A percentile compares a stretch with the other conserved stretches of the same genome.
These are phyloP conservation scores for Trichosporon sp. DNA, from an alignment of 1,284 basidiomycete genomes.

Conservation along the genomic window DNA sequence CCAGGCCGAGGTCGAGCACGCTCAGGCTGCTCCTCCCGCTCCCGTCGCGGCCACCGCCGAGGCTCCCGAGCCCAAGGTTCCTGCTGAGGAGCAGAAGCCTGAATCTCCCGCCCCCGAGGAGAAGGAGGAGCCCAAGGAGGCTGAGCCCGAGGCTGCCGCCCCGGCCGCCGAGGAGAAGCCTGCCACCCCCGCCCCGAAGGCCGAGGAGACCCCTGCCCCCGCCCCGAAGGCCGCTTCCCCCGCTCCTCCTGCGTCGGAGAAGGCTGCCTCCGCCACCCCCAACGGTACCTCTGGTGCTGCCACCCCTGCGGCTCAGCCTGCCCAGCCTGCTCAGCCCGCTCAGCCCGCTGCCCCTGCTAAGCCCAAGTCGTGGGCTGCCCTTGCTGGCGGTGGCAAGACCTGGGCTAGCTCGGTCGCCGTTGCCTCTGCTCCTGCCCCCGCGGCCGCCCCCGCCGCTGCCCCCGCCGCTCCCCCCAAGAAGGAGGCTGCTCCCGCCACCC, in stretches of 20 bases:
- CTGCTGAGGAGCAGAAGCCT: constrained; percentile 14
- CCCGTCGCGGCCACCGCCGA: constrained; percentile 32
- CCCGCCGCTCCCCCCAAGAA: constrained; percentile 13
- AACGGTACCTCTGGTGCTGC: constrained; percentile 27
- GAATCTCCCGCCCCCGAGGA: constrained; percentile 5
- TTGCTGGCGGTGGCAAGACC: background rate
- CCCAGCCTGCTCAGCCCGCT: constrained; percentile 51
- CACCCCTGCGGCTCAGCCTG: constrained; percentile 45
- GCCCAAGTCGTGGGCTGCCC: constrained; percentile 4
- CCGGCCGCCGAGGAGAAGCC: constrained; percentile 18
- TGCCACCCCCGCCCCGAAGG: constrained; percentile 25
- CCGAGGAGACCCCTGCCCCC: constrained; percentile 47
- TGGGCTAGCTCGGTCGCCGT: constrained; percentile 6
- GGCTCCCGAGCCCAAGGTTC: constrained; percentile 17
- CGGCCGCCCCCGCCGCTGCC: constrained; percentile 22
- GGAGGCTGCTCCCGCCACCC: constrained; percentile 17
- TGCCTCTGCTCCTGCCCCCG: constrained; percentile 21
- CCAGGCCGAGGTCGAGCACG: constrained; percentile 27
- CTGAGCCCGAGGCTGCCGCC: constrained; percentile 15
- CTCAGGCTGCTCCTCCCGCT: constrained; percentile 25
- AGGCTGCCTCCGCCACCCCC: constrained; percentile 15
- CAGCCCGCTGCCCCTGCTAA: constrained; percentile 15
- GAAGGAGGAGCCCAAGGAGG: constrained; percentile 25
- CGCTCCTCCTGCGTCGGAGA: constrained; percentile 1
- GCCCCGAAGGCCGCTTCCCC: constrained; percentile 41